Evolutionary conservation across 306 rosid genomes (phyloP), one percentile per base, ranked within the genome.

Genomic region (Medicago lupulina): DNA sequence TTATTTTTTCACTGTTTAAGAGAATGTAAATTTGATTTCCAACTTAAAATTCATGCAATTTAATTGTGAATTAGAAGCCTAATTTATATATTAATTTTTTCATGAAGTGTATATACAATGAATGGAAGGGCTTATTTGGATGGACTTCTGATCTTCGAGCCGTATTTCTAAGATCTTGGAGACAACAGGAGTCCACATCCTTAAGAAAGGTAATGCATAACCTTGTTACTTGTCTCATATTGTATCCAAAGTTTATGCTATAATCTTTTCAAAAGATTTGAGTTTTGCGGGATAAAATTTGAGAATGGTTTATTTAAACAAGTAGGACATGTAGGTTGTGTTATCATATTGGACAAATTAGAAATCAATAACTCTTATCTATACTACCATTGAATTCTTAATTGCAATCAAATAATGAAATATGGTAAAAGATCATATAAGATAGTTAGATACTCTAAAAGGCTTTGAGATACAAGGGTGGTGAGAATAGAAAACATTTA

Each of bases 91-190:
- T 63, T 53, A 57, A 38, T 40, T 77, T 84, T 62, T 84, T 62
- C 17, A 18, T 90, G 71, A 51, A 95, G 98, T 92, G 88, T 73
- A 80, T 95, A 69, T 92, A 90, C 80, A 85, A 87, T 39, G 97
- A 92, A 78, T 92, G 97, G 98, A 90, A 86, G 79, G 95, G 96
- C 64, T 80, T 92, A 66, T 58, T 92, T 55, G 96, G 97, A 49
- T 89, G 96, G 96, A 80, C 95, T 68, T 95, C 96, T 71, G 98
- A 95, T 81, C 71, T 95, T 58, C 92, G 93, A 4, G 80, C 92
- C 49, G 70, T 87, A 68, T 80, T 92, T 83, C 80, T 84, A 16
- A 87, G 90, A 84, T 76, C 90, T 4, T 84, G 86, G 89, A 87
- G 94, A 55, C 87, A 86, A 53, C 93, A 71, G 64, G 92, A 86